Conservation (phyloP, 208 protist species). For the Trypanosoma theileri region DNA sequence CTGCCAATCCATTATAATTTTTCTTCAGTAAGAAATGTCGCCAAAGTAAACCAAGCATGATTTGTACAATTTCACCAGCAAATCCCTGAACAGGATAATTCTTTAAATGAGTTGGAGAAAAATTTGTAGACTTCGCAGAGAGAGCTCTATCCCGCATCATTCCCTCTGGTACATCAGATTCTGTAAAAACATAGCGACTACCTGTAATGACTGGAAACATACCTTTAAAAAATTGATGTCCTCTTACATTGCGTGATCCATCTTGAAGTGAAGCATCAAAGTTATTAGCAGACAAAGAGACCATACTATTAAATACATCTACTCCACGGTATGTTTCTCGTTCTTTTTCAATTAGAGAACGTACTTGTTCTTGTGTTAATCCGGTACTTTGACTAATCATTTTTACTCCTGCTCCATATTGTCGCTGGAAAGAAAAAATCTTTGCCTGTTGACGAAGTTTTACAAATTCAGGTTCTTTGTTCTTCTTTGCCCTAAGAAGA, state of each 20-base stretch:
- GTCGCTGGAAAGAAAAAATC: constrained; percentile 93
- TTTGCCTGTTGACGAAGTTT: constrained; percentile 92
- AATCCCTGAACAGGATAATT: constrained; percentile 95
- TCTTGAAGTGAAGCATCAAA: constrained; percentile 89
- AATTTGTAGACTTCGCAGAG: constrained; percentile 87
- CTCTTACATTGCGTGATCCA: constrained; percentile 78
- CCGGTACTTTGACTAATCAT: constrained; percentile 92
- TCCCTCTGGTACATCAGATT: constrained; percentile 80
- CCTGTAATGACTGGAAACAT: constrained; percentile 91
- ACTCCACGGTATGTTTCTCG: constrained; percentile 84
- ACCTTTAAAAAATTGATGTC: constrained; percentile 92
- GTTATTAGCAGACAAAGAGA: constrained; percentile 86
- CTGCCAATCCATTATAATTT: constrained; percentile 90
- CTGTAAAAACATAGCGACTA: constrained; percentile 89
- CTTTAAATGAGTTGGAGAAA: constrained; percentile 91
- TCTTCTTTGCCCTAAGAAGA: constrained; percentile 85
- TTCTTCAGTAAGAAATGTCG: constrained; percentile 78
- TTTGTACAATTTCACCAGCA: constrained; percentile 92
- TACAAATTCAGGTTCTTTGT: constrained; percentile 92
- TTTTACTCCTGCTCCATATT: constrained; percentile 91
- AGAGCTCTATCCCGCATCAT: constrained; percentile 60
- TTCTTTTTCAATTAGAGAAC: constrained; percentile 91
- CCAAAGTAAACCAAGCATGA: constrained; percentile 92
- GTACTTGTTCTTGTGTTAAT: constrained; percentile 89
- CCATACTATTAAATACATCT: constrained; percentile 90